These are phyloP conservation scores for Hortaea werneckii DNA, from an alignment of 2,329 filamentous ascomycete species.

Conservation along the genomic window DNA sequence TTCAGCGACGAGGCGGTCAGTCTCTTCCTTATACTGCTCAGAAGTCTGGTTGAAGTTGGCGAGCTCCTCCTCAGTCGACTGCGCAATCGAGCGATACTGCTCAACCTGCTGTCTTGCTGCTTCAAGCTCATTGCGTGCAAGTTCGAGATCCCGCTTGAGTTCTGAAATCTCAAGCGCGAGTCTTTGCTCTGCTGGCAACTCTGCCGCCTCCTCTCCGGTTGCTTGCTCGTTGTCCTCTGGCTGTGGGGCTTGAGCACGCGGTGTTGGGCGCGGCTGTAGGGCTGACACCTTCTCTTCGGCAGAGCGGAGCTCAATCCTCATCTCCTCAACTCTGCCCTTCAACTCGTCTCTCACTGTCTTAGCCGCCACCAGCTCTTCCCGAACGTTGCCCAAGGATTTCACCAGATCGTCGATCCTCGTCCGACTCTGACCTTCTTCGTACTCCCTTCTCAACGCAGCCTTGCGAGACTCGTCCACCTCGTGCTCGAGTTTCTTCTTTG, in stretches of 20 bases:
- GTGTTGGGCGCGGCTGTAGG: constrained; percentile 67
- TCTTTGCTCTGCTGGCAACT: constrained; percentile 63
- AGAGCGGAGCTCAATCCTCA: constrained; percentile 76
- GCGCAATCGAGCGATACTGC: constrained; percentile 80
- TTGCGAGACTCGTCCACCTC: constrained; percentile 81
- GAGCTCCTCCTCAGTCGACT: constrained; percentile 77
- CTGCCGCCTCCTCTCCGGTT: constrained; percentile 36
- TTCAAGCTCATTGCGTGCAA: constrained; percentile 70
- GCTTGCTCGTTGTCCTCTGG: not conserved
- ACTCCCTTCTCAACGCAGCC: constrained; percentile 73
- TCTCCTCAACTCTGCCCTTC: constrained; percentile 76
- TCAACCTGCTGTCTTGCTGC: constrained; percentile 72
- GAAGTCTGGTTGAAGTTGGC: constrained; percentile 68
- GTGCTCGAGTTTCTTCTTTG: constrained; percentile 72
- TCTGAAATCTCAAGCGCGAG: constrained; percentile 75
- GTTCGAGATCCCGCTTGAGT: constrained; percentile 75
- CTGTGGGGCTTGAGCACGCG: constrained; percentile 38
- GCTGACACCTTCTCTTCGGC: constrained; percentile 80
- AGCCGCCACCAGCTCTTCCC: constrained; percentile 74
- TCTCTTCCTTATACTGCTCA: constrained; percentile 80
- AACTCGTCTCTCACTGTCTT: constrained; percentile 87
- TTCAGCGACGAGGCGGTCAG: constrained; percentile 61
- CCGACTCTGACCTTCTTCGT: constrained; percentile 76
- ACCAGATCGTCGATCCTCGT: constrained; percentile 90
- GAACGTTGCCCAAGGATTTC: constrained; percentile 63